Conservation (phyloP, 441 rosid species). For the Flueggea neowawraea region DNA sequence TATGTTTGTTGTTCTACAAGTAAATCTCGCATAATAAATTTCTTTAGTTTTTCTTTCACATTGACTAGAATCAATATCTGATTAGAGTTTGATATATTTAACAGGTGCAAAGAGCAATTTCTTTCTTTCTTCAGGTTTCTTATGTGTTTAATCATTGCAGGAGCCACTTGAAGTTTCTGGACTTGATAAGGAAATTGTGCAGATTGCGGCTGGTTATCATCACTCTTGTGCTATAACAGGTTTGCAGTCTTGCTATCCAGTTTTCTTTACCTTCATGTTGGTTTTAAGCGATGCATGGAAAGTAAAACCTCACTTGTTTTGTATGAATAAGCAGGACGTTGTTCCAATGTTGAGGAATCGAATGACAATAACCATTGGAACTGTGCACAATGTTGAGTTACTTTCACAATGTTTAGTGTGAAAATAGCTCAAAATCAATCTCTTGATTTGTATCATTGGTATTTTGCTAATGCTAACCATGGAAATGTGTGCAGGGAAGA, state of each 20-base stretch:
- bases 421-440: background rate
- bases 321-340: background rate
- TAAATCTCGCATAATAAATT: no score
- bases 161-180: slow-evolving; percentile 75
- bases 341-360: background rate
- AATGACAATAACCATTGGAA: no score
- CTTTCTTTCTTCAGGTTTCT: background rate
- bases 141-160: slow-evolving; percentile 29
- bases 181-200: slow-evolving; percentile 51
- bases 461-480: no score
- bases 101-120: background rate
- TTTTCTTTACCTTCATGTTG: background rate
- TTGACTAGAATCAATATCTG: no score
- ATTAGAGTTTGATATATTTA: no score
- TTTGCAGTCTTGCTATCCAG: slow-evolving; percentile 14
- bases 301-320: background rate
- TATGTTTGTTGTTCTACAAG: background rate
- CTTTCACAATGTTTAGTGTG: no score
- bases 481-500: no score
- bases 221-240: slow-evolving; percentile 97
- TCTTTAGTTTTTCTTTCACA: no score
- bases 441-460: background rate
- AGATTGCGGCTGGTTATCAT: slow-evolving; percentile 82
- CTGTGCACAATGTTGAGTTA: no score
- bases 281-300: slow-evolving; percentile 2